These are phyloP conservation scores for Aspergillus thermomutatus DNA, from an alignment of 2,329 filamentous ascomycete genomes.

Conservation along the genomic window DNA sequence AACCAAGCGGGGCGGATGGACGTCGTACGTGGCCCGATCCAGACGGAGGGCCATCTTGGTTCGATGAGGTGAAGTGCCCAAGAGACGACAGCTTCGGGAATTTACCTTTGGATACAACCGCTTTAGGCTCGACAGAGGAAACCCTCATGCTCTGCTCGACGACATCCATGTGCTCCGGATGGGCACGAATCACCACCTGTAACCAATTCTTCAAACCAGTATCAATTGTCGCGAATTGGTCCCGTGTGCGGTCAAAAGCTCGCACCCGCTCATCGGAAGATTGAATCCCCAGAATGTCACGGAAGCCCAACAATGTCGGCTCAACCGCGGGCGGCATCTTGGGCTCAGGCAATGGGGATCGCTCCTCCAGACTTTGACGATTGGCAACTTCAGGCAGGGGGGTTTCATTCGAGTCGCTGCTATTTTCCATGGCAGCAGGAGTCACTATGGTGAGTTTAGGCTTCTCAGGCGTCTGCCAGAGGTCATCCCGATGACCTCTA, in stretches of 20 bases:
- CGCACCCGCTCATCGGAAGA: constrained; percentile 66
- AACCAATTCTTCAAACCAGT: constrained; percentile 69
- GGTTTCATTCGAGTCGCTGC: constrained; percentile 12
- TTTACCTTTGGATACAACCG: constrained; percentile 33
- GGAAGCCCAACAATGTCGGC: constrained; percentile 58
- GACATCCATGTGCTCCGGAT: constrained; percentile 53
- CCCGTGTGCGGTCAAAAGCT: constrained; percentile 69
- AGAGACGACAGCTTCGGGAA: constrained; percentile 41
- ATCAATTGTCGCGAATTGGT: constrained; percentile 68
- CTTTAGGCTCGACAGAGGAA: constrained; percentile 27
- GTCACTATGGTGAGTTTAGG: constrained; percentile 32
- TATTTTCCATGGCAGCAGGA: constrained; percentile 16
- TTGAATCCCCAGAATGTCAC: constrained; percentile 71
- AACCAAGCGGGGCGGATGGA: constrained; percentile 36
- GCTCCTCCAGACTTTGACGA: constrained; percentile 9
- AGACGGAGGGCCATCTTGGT: constrained; percentile 30
- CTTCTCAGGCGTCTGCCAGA: constrained; percentile 18
- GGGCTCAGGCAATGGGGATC: constrained; percentile 8
- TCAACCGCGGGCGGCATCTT: constrained; percentile 18
- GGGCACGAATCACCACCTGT: constrained; percentile 44
- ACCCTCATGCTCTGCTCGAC: constrained; percentile 34
- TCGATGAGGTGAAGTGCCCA: constrained; percentile 26
- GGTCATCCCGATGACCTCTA: constrained; percentile 3
- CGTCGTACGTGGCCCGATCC: constrained; percentile 32
- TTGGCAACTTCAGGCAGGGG: constrained; percentile 12